Conservation (phyloP, 768 basidiomycete species). For the Collybia sp. region DNA sequence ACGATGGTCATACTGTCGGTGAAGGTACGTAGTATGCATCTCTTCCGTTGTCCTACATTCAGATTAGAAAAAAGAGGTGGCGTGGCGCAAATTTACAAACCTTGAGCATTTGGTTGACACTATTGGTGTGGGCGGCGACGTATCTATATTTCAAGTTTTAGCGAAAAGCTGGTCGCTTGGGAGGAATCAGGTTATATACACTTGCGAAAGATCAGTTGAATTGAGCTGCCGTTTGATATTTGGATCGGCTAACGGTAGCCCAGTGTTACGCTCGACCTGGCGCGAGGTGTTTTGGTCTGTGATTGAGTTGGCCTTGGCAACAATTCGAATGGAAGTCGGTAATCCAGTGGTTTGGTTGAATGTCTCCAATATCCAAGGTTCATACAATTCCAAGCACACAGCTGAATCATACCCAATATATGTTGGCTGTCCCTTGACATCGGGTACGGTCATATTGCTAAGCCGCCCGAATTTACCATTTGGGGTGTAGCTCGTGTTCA, state of each 20-base stretch:
- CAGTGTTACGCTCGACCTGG: slow-evolving; percentile 16
- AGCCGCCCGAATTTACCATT: slow-evolving; percentile 21
- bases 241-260: slow-evolving; percentile 11
- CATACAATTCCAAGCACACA: slow-evolving; percentile 33
- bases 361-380: slow-evolving; percentile 35
- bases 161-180: too few relatives aligned
- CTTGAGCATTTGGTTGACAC: slow-evolving; percentile 33
- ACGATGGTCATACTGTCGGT: slow-evolving; percentile 24
- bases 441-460: slow-evolving; percentile 13
- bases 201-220: slow-evolving; percentile 18
- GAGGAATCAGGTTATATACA: slow-evolving; percentile 16
- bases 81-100: slow-evolving; percentile 5
- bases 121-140: slow-evolving; percentile 28
- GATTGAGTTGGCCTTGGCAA: slow-evolving; percentile 22
- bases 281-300: slow-evolving; percentile 11
- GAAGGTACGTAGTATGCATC: slow-evolving; percentile 35
- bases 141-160: slow-evolving; percentile 14
- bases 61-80: not conserved
- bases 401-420: slow-evolving; percentile 35
- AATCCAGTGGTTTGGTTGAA: slow-evolving; percentile 27
- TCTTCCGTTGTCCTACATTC: slow-evolving; percentile 29
- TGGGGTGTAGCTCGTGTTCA: slow-evolving; percentile 29
- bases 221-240: slow-evolving; percentile 19
- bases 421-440: slow-evolving; percentile 20
- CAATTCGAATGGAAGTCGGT: slow-evolving; percentile 24